These are phyloP conservation scores for Myriosclerotinia scirpicola DNA, from an alignment of 2,329 filamentous ascomycete species.

Conservation along the genomic window DNA sequence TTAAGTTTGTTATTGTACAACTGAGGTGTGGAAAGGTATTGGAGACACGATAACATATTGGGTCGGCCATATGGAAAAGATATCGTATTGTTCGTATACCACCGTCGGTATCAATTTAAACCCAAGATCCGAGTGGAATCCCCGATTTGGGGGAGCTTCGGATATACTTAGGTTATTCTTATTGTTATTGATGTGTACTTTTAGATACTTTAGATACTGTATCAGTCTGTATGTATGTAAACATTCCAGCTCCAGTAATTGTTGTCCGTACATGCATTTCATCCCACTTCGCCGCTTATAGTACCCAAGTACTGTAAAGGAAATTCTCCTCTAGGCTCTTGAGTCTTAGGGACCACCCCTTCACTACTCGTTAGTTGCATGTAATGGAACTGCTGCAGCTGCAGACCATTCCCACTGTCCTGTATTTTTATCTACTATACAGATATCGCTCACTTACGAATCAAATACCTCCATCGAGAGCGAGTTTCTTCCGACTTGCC, in stretches of 20 bases:
- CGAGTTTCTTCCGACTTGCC: conserved; percentile 13
- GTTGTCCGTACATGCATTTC: conserved; percentile 18
- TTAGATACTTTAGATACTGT: conserved; percentile 1
- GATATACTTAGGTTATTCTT: neutral
- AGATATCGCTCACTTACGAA: conserved; percentile 15
- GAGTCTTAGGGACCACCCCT: neutral
- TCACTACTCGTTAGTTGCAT: conserved; percentile 24
- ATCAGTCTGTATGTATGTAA: neutral
- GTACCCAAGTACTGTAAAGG: conserved; percentile 1
- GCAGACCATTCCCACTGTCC: conserved; percentile 10
- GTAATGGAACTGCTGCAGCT: conserved; percentile 3
- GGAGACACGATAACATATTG: neutral
- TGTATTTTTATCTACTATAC: conserved; percentile 10
- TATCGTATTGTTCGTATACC: conserved; percentile 15
- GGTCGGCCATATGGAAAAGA: conserved; percentile 1
- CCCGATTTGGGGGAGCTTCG: conserved; percentile 7
- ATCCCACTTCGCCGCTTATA: conserved; percentile 16
- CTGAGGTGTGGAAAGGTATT: neutral
- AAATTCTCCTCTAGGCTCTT: neutral
- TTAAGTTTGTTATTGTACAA: neutral
- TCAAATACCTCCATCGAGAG: neutral
- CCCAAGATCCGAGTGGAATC: neutral
- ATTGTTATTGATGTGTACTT: conserved; percentile 1
- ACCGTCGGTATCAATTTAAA: conserved; percentile 1
- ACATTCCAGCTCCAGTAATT: conserved; percentile 19